Percentiles rank a stretch among this genome's conserved stretches.
These are phyloP conservation scores for Dactylellina drechsleri DNA, from an alignment of 2,329 filamentous ascomycete genomes.

Conservation along the genomic window DNA sequence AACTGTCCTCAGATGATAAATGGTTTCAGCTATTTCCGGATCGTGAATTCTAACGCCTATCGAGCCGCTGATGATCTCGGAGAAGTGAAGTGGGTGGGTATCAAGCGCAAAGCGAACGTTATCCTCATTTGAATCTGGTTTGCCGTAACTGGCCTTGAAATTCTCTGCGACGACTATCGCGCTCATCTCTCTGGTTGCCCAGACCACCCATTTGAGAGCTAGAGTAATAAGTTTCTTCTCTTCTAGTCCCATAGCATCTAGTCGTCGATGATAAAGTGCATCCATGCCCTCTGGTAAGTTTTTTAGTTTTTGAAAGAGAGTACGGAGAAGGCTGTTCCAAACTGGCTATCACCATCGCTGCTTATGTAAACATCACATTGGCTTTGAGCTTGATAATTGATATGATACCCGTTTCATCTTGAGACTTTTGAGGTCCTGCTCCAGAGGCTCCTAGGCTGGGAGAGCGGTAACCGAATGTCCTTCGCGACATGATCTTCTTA, in stretches of 20 bases:
- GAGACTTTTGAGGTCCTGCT: too few relatives aligned
- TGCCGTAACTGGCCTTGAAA: background rate
- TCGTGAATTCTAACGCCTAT: background rate
- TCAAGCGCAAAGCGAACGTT: background rate
- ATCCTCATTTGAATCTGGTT: background rate
- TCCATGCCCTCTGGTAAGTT: background rate
- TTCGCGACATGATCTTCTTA: too few relatives aligned
- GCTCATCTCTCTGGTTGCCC: background rate
- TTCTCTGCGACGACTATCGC: background rate
- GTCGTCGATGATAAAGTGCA: background rate
- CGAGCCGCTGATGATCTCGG: too few relatives aligned
- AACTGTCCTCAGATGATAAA: constrained; percentile 21
- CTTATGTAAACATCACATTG: background rate
- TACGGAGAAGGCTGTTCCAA: background rate
- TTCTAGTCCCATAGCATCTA: background rate
- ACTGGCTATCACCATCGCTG: background rate
- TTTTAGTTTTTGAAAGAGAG: background rate
- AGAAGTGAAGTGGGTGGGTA: background rate
- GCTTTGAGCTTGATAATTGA: background rate
- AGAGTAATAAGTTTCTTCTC: background rate
- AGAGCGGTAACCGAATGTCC: too few relatives aligned
- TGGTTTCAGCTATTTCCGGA: constrained; percentile 30
- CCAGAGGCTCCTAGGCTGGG: too few relatives aligned
- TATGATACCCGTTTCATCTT: background rate
- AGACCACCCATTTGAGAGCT: background rate